Evolutionary conservation across 768 basidiomycete genomes (phyloP), one percentile per base, ranked within the genome.

Genomic region (Leccinum pellstonianum): DNA sequence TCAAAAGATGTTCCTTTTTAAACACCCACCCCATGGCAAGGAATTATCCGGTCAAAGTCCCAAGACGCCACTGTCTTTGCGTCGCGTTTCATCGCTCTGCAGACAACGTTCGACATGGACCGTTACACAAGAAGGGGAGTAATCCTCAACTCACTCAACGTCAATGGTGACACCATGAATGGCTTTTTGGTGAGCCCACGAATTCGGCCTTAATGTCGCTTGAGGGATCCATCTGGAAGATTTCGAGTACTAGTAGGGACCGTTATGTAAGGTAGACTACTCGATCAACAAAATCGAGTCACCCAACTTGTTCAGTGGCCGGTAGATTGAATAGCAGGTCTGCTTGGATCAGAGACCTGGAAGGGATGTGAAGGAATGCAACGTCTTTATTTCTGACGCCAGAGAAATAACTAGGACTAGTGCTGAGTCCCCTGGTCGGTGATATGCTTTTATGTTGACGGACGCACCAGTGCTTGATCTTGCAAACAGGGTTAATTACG

Each of bases 311-410:
- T 73, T 95, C 93, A 2, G 71, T 86, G 4, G 83, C 77, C 1
- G 93, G 91, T 12, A 95, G 77, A 75, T 95, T 95, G 77, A 93
- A 83, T 3, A 95, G 71, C 48, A 95, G 76, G 71, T 97, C 94
- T 2, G 91, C 94, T 70, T 88, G 79, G 50, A 95, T 81, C 49
- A 95, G 76, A 0, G 87, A 83, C 70, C 85, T 89, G 14, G 86
- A 88, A 1, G 82, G 77, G 12, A 77, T 73, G 67, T 96, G 93
- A 59, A 88, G 82, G 74, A 92, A 93, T 0, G 92, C 90, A 14
- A 95, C 83, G 55, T 95, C 93, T 68, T 90, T 88, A 69, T 91
- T 91, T 61, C 75, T 77, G 67, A 84, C 82, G 1, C 87, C 87
- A 10, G 86, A 77, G 69, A 91, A 90, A 67, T 88, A 90, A 64